Evolutionary conservation across 495 filamentous ascomycete genomes (phyloP).

Genomic region (Alectoria sarmentosa): DNA sequence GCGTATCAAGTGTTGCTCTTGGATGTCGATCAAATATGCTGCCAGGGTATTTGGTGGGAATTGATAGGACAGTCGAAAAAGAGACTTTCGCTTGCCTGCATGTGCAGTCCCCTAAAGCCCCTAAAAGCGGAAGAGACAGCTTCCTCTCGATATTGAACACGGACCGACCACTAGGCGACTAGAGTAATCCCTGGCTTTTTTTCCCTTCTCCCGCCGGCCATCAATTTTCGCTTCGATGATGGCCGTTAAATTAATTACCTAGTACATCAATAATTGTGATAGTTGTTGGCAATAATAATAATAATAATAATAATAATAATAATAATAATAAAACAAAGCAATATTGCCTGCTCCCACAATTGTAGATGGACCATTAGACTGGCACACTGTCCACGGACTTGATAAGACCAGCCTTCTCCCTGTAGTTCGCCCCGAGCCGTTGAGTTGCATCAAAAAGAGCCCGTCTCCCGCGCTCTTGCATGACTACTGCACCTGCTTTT

Average conservation of each 20-base stretch:
- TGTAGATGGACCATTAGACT: no score
- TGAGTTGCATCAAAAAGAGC: constrained; percentile 20
- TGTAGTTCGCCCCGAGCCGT: constrained; percentile 21
- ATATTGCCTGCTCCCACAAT: not conserved
- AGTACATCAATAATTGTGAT: not conserved
- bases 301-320: no score
- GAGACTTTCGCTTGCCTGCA: constrained; percentile 20
- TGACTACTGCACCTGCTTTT: constrained; percentile 11
- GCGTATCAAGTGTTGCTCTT: constrained; percentile 14
- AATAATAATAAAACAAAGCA: not conserved
- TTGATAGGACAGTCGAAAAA: not conserved
- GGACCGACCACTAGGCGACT: constrained; percentile 12
- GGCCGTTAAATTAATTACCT: constrained; percentile 8
- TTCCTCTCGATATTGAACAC: constrained; percentile 12
- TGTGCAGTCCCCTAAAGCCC: constrained; percentile 14
- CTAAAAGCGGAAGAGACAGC: constrained; percentile 23
- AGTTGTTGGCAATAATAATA: not conserved
- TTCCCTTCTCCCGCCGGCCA: constrained; percentile 17
- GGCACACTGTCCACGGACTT: not conserved
- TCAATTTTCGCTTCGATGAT: constrained; percentile 1
- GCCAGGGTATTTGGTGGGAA: constrained; percentile 5
- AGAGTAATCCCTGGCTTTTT: constrained; percentile 2
- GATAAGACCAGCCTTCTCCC: constrained; percentile 13
- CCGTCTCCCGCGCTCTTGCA: constrained; percentile 21
- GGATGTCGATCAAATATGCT: constrained; percentile 15